These are phyloP conservation scores for Cryphonectria nitschkei DNA, from an alignment of 2,329 filamentous ascomycete genomes.

Conservation along the genomic window DNA sequence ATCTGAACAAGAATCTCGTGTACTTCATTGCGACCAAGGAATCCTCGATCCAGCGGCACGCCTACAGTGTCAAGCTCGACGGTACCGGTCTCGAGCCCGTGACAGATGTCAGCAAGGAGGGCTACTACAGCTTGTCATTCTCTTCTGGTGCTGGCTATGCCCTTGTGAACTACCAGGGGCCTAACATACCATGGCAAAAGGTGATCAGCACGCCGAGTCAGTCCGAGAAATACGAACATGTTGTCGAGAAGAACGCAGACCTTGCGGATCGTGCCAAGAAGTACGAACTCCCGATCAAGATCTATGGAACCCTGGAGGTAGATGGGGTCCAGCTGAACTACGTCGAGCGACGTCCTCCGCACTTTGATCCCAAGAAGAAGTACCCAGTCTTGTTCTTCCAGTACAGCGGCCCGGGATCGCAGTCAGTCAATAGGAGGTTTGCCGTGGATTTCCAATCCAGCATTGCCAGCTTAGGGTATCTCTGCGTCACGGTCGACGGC, in stretches of 20 bases:
- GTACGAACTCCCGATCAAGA: slow-evolving; percentile 80
- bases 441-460: slow-evolving; percentile 88
- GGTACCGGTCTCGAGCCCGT: slow-evolving; percentile 73
- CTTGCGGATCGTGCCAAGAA: slow-evolving; percentile 71
- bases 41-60: slow-evolving; percentile 84
- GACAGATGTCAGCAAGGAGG: slow-evolving; percentile 73
- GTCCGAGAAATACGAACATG: slow-evolving; percentile 63
- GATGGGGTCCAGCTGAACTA: slow-evolving; percentile 67
- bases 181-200: slow-evolving; percentile 87
- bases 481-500: slow-evolving; percentile 93
- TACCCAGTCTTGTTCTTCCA: slow-evolving; percentile 96
- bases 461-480: slow-evolving; percentile 82
- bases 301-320: slow-evolving; percentile 84
- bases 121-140: slow-evolving; percentile 83
- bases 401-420: slow-evolving; percentile 94
- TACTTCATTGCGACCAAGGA: slow-evolving; percentile 91
- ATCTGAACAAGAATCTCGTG: slow-evolving; percentile 81
- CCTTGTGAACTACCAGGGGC: slow-evolving; percentile 82
- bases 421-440: slow-evolving; percentile 82
- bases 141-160: slow-evolving; percentile 81
- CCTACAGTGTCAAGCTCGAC: slow-evolving; percentile 87
- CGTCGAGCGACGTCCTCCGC: slow-evolving; percentile 84
- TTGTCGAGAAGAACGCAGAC: slow-evolving; percentile 76
- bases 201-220: slow-evolving; percentile 82
- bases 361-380: slow-evolving; percentile 81